These are phyloP conservation scores for Blastocystis sp. DNA, from an alignment of 352 stramenopile genomes.

Conservation along the genomic window DNA sequence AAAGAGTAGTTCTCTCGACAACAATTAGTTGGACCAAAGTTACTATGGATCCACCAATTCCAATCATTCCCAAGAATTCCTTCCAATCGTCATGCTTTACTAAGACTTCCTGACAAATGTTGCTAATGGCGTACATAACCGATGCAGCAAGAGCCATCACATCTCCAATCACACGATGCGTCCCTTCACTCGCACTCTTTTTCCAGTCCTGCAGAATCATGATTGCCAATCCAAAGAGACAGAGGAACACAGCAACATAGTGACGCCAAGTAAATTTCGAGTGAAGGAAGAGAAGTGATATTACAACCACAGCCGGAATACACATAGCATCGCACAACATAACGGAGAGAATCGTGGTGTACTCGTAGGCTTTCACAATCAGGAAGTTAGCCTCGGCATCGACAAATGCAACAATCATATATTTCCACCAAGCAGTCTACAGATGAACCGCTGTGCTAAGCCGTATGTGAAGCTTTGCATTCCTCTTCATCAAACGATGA, in stretches of 20 bases:
- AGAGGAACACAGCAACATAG: conserved; percentile 30
- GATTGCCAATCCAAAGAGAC: conserved; percentile 51
- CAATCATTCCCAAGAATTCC: conserved; percentile 62
- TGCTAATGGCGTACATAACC: conserved; percentile 47
- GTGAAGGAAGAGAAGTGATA: conserved; percentile 38
- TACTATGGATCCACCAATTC: conserved; percentile 26
- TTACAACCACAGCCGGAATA: conserved; percentile 39
- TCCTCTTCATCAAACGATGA: neutral
- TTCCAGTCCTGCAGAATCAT: conserved; percentile 14
- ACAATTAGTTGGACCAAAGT: neutral
- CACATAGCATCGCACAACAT: conserved; percentile 66
- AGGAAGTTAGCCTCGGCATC: conserved; percentile 61
- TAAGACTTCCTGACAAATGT: conserved; percentile 59
- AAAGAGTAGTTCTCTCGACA: neutral
- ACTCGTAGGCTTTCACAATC: conserved; percentile 66
- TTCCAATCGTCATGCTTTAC: conserved; percentile 59
- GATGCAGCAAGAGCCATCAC: neutral
- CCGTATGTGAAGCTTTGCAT: neutral
- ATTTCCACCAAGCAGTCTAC: conserved; percentile 65
- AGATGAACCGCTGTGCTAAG: neutral
- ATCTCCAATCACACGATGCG: conserved; percentile 55
- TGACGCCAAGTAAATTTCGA: conserved; percentile 30
- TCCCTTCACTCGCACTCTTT: neutral
- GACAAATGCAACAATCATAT: conserved; percentile 61
- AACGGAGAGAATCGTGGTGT: conserved; percentile 56